Evolutionary conservation across 2,329 filamentous ascomycete species (phyloP), one percentile per base, ranked within the genome.

Genomic region (Alternaria dauci): DNA sequence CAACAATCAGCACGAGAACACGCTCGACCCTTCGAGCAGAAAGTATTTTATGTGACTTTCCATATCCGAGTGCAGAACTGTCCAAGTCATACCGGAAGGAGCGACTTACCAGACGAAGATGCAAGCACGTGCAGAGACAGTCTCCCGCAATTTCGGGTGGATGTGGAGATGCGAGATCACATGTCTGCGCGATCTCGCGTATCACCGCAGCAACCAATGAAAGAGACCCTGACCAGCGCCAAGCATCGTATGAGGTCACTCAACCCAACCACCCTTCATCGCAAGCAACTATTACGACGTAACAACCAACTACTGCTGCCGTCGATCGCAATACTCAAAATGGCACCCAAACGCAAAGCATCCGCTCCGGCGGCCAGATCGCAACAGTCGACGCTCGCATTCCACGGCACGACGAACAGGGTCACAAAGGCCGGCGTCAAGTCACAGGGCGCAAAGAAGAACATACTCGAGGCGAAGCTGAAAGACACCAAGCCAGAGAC

Each of bases 361-460:
- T 72, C 79, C 28, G 75, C 80, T 50, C 71, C 81, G 41, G 71
- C 81, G 61, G 76, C 81, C 66, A 84, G 85, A 69, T 76, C 82
- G n/a, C 84, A 83, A 32, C 86, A 89, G 76, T 81, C 85, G 8
- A 89, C 85, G n/a, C 85, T 90, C 68, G 85, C 87, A 39, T 90
- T 91, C 80, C 83, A 86, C 67, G 80, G 81, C 62, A 81, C 83
- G 55, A 81, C 82, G 38, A 81, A 80, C 65, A 83, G 83, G 78
- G 82, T 90, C 68, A 88, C 87, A 55, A 90, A 90, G 76, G 80
- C 85, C 14, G 67, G 72, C 46, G 72, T 81, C 41, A 77, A 68
- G 77, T 55, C 68, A 42, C 67, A 69, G 61, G 76, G 58, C 55
- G 75, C 61, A 39, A 81, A 81, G 72, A 79, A 80, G 65, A 77